Base-by-base conservation (phyloP, 805 yeast species). In the Kluyveromyces lactis region DNA sequence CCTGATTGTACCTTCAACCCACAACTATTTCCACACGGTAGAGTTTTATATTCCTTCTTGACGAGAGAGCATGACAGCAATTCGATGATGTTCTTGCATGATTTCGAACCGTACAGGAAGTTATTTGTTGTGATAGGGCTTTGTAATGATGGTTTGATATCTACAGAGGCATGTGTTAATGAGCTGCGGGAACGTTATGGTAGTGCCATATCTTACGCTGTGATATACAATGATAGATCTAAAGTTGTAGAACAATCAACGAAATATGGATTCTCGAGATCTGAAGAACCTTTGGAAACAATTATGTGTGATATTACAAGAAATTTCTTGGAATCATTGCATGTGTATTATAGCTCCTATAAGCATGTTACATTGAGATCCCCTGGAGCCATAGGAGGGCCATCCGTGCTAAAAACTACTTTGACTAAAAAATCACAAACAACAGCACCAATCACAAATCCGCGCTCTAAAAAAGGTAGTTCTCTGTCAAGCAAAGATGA, bases 51-150 rank as follows among this genome's bases (percentile, higher is more conserved):
- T 52, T 79, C 78, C 41, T 76, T 77, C 46, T 58, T 62, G 10
- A 59, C 71, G 1, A 50, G 72, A 0, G 52, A 63, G 5, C 64
- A 42, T 7, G 56, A 52, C 8, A 45, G 49, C 17, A 44, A 72
- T 1, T 80, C 75, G 40, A 70, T 81, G 19, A 60, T 79, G 5
- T 79, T 82, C 39, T 64, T 90, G 31, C 85, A 82, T 49, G 97
- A 90, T 58, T 77, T 90, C 46, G 97, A 92, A 61, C 95, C 96
- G 1, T 86, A 74, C 60, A 64, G 97, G 38, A 86, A 86, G 53
- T 76, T 83, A 0, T 75, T 86, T 49, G 68, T 81, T 6, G 77
- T 80, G 4, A 55, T 77, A 33, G 81, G 78, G 3, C 47, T 77
- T 18, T 56, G 51, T 4, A 57, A 58, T 38, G 59, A 56, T 42